Evolutionary conservation across 225 moss, liverwort and hornwort genomes (phyloP).

Genomic region (Asterella californica): DNA sequence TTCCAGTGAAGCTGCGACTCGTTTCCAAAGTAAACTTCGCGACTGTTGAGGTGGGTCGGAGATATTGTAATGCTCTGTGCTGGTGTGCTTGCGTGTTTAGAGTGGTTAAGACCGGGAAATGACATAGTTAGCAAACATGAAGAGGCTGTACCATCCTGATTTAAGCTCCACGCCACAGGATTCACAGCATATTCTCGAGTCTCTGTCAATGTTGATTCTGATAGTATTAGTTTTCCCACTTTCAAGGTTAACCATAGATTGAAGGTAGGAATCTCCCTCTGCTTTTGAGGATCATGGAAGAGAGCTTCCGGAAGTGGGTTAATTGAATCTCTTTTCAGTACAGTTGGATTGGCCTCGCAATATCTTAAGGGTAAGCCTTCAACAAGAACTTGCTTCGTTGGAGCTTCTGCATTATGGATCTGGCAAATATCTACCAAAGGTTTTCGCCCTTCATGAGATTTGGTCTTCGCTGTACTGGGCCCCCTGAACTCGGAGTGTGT

Average conservation of each 20-base stretch:
- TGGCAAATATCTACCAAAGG: constrained; percentile 1
- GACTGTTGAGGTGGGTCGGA: constrained; percentile 19
- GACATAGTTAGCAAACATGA: constrained; percentile 31
- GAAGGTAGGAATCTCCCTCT: not conserved
- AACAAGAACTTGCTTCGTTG: not conserved
- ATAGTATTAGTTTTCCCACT: constrained; percentile 26
- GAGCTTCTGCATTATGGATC: constrained; percentile 3
- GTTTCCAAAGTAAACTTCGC: constrained; percentile 31
- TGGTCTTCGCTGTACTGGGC: not conserved
- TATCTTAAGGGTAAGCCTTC: constrained; percentile 17
- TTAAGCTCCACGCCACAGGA: not conserved
- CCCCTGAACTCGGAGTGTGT: not conserved
- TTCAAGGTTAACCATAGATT: constrained; percentile 26
- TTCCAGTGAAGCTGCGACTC: constrained; percentile 38
- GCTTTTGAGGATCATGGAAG: constrained; percentile 7
- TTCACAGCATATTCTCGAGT: not conserved
- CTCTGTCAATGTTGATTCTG: constrained; percentile 17
- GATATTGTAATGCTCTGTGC: constrained; percentile 37
- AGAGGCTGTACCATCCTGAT: not conserved
- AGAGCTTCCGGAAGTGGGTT: not conserved
- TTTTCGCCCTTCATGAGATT: not conserved
- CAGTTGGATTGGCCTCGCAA: not conserved
- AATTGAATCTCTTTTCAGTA: not conserved
- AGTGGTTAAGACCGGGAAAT: constrained; percentile 26
- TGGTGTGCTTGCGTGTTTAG: not conserved